Evolutionary conservation across 176 grass and related monocot species (phyloP).

Genomic region (Phoenix roebelenii): DNA sequence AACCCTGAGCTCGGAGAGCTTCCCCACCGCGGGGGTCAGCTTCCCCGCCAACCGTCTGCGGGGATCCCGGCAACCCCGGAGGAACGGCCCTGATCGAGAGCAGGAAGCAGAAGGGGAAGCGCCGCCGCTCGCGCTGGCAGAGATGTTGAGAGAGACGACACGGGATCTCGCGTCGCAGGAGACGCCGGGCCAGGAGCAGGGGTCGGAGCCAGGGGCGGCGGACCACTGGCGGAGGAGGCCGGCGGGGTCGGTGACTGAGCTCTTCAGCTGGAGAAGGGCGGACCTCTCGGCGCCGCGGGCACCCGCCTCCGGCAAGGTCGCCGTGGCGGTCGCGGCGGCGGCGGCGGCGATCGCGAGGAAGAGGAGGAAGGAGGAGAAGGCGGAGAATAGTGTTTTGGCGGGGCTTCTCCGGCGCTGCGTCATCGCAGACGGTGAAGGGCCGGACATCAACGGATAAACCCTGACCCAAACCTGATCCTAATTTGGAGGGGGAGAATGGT

Average conservation of each 20-base stretch:
- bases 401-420: not conserved
- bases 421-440: conserved; percentile 1
- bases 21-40: conserved; percentile 2
- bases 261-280: conserved; percentile 51
- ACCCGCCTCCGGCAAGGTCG: not conserved
- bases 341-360: not conserved
- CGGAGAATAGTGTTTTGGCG: not conserved
- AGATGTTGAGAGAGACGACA: conserved; percentile 50
- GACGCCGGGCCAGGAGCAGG: conserved; percentile 72
- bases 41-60: not conserved
- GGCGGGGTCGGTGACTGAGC: conserved; percentile 38
- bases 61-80: conserved; percentile 8
- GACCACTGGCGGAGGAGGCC: conserved; percentile 51
- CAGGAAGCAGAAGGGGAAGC: not conserved
- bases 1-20: not conserved
- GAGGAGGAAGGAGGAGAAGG: not conserved
- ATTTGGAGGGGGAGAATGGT: no score
- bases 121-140: conserved; percentile 3
- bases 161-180: conserved; percentile 37
- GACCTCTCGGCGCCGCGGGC: conserved; percentile 27
- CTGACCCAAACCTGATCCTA: no score
- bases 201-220: conserved; percentile 5
- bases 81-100: not conserved
- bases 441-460: no score
- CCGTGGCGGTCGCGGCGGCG: not conserved